Evolutionary conservation across 139 green algal species (phyloP), one percentile per base, ranked within the genome.

Genomic region (Marvania coccoides): DNA sequence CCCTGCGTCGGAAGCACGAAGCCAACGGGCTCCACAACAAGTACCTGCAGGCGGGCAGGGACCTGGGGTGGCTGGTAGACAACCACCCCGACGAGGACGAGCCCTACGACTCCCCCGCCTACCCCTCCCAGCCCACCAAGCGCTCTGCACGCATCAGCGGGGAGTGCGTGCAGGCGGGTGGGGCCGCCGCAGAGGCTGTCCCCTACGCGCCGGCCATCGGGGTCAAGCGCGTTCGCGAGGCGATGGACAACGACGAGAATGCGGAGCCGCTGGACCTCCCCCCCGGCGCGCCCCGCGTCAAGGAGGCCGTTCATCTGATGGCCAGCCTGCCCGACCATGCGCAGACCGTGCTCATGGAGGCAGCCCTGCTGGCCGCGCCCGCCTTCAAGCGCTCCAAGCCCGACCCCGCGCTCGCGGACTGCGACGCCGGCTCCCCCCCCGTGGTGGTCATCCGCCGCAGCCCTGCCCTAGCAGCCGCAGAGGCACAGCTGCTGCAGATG

Each of bases 1-100:
- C 85, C 6, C 72, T 91, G 4, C 85, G 83, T 71, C 62, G 79
- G 33, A 86, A 81, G 55, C 73, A 81, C 54, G 36, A n/a, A 15
- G 54, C 9, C n/a, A 26, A 66, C 7, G 42, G 38, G 34, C 13
- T 58, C 7, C 42, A 66, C n/a, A 66, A 66, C 23, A 66, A 66
- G 26, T 81, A 78, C 67, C 46, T 79, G 1, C 61, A 74, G 45
- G 15, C 5, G 7, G 58, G 51, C n/a, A 45, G 34, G 40, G 31
- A 26, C 33, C 67, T 81, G 62, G 29, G 64, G n/a, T 79, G 70
- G 73, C 62, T 81, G 61, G 26, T 81, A 35, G 61, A 69, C 15
- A 81, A 81, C 57, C 26, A 13, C 13, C 69, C 62, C 8, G 53
- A 74, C 4, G 37, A 51, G 2, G 68, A 75, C 1, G 68, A 69